phyloP scores from a whole-genome alignment of 164 flowering plant species.

The Euptelea pleiosperma region DNA sequence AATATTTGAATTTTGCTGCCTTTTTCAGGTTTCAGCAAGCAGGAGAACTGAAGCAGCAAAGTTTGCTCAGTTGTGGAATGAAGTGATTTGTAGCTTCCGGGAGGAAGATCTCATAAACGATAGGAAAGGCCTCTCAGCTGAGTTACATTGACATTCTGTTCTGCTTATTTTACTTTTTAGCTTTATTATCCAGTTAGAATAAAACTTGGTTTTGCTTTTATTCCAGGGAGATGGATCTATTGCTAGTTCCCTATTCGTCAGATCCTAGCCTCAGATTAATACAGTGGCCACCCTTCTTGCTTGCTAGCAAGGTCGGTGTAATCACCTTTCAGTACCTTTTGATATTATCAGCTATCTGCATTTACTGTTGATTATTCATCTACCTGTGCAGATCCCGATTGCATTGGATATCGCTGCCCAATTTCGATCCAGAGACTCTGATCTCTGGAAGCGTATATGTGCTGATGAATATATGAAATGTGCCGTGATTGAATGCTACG shows the following conservation, averaged over 20 bases:
- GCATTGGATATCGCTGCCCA: slow-evolving; percentile 97
- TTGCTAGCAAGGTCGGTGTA: slow-evolving; percentile 86
- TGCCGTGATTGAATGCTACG: slow-evolving; percentile 95
- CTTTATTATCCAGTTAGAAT: slow-evolving; percentile 6
- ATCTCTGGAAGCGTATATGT: slow-evolving; percentile 95
- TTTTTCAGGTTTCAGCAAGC: slow-evolving; percentile 58
- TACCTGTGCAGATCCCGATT: slow-evolving; percentile 72
- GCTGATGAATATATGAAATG: slow-evolving; percentile 97
- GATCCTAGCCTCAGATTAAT: slow-evolving; percentile 80
- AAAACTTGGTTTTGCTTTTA: slow-evolving; percentile 18
- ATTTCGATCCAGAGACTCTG: slow-evolving; percentile 69
- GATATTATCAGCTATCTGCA: slow-evolving; percentile 1
- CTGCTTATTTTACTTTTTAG: not conserved
- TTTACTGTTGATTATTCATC: slow-evolving; percentile 11
- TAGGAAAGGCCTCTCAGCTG: slow-evolving; percentile 51
- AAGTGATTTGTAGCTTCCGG: slow-evolving; percentile 83
- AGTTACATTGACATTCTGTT: slow-evolving; percentile 9
- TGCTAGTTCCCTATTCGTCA: slow-evolving; percentile 88
- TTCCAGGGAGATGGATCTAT: slow-evolving; percentile 93
- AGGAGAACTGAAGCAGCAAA: slow-evolving; percentile 96
- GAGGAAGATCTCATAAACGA: slow-evolving; percentile 96
- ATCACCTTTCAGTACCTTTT: not conserved
- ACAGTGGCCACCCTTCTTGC: slow-evolving; percentile 98
- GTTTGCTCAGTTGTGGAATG: slow-evolving; percentile 97
- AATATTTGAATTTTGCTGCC: slow-evolving; percentile 6